A percentile compares a stretch with the other conserved stretches of the same genome.
These are phyloP conservation scores for Pichia kudriavzevii DNA, from an alignment of 1,139 yeast species.

Conservation along the genomic window DNA sequence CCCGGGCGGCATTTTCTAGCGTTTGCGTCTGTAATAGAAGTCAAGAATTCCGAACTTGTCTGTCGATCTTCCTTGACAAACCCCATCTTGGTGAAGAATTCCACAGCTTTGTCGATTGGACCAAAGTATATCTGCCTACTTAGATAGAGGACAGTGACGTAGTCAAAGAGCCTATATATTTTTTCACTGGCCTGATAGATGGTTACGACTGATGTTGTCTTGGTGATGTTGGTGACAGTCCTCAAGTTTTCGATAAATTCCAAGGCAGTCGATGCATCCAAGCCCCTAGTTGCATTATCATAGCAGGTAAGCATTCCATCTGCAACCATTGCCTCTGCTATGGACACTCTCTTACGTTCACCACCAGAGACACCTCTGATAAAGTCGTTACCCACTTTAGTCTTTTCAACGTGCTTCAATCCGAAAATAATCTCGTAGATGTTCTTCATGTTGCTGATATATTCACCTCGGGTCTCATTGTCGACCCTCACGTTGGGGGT, in stretches of 20 bases:
- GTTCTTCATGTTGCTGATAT: conserved; percentile 36
- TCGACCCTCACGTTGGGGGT: conserved; percentile 36
- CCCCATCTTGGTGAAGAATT: conserved; percentile 59
- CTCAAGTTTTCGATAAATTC: conserved; percentile 68
- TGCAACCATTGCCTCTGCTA: conserved; percentile 58
- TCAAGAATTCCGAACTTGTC: conserved; percentile 76
- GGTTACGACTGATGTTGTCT: conserved; percentile 62
- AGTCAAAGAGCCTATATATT: conserved; percentile 68
- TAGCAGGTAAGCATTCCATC: conserved; percentile 58
- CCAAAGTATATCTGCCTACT: conserved; percentile 79
- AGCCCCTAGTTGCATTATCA: conserved; percentile 72
- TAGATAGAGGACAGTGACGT: conserved; percentile 63
- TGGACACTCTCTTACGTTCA: conserved; percentile 73
- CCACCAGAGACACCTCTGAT: conserved; percentile 80
- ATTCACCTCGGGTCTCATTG: conserved; percentile 32
- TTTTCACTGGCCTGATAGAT: conserved; percentile 80
- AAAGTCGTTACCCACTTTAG: conserved; percentile 64
- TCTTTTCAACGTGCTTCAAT: conserved; percentile 45
- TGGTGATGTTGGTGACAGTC: conserved; percentile 50
- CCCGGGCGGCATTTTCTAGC: conserved; percentile 38
- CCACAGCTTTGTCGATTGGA: conserved; percentile 48
- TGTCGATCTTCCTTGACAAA: conserved; percentile 65
- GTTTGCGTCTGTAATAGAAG: conserved; percentile 67
- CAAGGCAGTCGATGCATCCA: conserved; percentile 68
- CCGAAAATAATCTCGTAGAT: conserved; percentile 48